A percentile compares a stretch with the other conserved stretches of the same genome.
These are phyloP conservation scores for Oenanthe javanica DNA, from an alignment of 140 eudicot species.

Conservation along the genomic window DNA sequence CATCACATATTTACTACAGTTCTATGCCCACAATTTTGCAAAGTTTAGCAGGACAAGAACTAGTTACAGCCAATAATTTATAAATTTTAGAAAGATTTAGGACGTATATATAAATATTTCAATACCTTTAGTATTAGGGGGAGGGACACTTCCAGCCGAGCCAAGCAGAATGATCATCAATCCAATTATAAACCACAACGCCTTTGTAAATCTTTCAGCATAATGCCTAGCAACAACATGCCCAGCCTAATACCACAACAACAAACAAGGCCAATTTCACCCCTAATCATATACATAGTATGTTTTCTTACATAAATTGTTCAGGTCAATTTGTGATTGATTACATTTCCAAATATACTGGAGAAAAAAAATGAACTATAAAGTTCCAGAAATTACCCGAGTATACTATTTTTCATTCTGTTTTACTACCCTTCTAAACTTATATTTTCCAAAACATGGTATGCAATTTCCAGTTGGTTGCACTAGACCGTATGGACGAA, in stretches of 20 bases:
- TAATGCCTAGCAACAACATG: slow-evolving; percentile 88
- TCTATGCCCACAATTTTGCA: not conserved
- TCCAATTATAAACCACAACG: slow-evolving; percentile 47
- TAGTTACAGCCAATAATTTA: too few species aligned
- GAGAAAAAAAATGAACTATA: not conserved
- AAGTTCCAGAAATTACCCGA: not conserved
- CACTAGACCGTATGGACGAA: not conserved
- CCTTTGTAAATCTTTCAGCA: slow-evolving; percentile 64
- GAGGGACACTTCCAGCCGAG: slow-evolving; percentile 12
- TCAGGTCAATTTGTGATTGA: not conserved
- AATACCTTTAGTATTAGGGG: slow-evolving; percentile 23
- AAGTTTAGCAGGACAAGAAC: not conserved
- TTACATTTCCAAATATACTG: not conserved
- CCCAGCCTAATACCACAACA: not conserved
- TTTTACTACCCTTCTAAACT: not conserved
- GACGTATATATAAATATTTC: not conserved
- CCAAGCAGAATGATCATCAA: slow-evolving; percentile 42
- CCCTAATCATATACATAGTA: too few species aligned
- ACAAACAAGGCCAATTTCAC: too few species aligned
- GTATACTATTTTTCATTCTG: not conserved
- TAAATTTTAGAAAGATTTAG: not conserved
- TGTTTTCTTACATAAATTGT: too few species aligned
- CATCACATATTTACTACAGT: not conserved
- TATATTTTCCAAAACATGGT: too few species aligned
- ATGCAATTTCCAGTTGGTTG: not conserved